A percentile compares a stretch with the other conserved stretches of the same genome.
Evolutionary conservation across 23 red algal species (phyloP).

Genomic region (Agarophyton chilense): DNA sequence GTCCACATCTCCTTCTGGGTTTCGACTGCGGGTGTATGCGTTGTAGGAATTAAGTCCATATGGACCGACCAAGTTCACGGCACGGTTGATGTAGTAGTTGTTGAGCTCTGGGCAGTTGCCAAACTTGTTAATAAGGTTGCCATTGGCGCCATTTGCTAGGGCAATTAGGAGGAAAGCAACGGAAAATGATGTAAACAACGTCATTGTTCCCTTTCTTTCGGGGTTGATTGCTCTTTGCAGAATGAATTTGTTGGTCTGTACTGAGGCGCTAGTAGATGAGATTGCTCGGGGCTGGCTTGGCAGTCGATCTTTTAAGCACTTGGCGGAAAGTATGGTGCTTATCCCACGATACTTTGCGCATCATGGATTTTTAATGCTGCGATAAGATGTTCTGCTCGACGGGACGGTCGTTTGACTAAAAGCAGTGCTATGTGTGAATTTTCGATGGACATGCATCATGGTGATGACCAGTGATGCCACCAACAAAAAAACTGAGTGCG

Average conservation of each 20-base stretch:
- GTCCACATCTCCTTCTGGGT: not conserved
- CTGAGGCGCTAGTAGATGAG: not conserved
- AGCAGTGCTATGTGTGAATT: not conserved
- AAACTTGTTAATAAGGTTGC: too few species aligned
- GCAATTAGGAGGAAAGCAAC: slow-evolving; percentile 1
- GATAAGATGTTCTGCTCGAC: too few species aligned
- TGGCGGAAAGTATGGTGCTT: not conserved
- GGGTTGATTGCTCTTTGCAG: slow-evolving; percentile 6
- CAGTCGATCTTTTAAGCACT: slow-evolving; percentile 24
- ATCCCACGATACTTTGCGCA: not conserved
- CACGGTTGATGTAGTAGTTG: slow-evolving; percentile 52
- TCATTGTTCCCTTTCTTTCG: not conserved
- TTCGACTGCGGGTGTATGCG: slow-evolving; percentile 25
- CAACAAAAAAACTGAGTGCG: not conserved
- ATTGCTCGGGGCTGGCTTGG: not conserved
- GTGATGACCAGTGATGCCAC: slow-evolving; percentile 4
- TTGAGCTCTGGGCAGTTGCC: slow-evolving; percentile 63
- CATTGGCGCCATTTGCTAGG: slow-evolving; percentile 1
- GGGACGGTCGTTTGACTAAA: too few species aligned
- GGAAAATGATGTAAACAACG: not conserved
- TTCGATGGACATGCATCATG: slow-evolving; percentile 6
- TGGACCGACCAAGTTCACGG: slow-evolving; percentile 48
- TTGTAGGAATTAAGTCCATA: slow-evolving; percentile 56
- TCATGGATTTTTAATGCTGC: too few species aligned
- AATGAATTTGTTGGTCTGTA: not conserved